phyloP scores from a whole-genome alignment of 1,284 basidiomycete genomes.

The Apiotrichum montevideense region DNA sequence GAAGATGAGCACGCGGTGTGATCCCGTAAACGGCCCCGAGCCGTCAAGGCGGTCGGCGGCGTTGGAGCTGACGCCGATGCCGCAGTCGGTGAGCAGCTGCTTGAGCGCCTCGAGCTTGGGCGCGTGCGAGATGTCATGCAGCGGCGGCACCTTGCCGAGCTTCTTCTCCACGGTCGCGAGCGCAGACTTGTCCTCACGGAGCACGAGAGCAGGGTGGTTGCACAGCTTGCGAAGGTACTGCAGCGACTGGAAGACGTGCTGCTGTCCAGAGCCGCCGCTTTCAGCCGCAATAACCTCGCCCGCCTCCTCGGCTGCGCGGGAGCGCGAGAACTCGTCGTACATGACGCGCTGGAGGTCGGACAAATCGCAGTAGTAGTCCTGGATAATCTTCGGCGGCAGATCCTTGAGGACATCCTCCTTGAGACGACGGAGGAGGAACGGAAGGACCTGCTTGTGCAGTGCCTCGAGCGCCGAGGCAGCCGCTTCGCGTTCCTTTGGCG shows the following conservation, averaged over 20 bases:
- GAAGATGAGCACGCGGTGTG: conserved; percentile 93
- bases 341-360: conserved; percentile 87
- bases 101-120: conserved; percentile 90
- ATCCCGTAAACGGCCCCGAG: conserved; percentile 54
- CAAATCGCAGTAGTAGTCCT: conserved; percentile 98
- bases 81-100: conserved; percentile 89
- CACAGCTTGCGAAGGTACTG: conserved; percentile 97
- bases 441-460: conserved; percentile 97
- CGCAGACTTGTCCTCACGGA: conserved; percentile 62
- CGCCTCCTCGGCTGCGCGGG: conserved; percentile 62
- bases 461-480: conserved; percentile 91
- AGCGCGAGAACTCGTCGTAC: conserved; percentile 87
- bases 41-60: conserved; percentile 52
- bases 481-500: conserved; percentile 87
- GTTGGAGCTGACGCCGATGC: conserved; percentile 55
- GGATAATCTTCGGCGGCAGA: conserved; percentile 98
- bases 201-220: conserved; percentile 88
- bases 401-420: conserved; percentile 98
- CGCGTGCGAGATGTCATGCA: conserved; percentile 81
- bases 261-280: conserved; percentile 54
- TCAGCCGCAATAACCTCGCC: conserved; percentile 56
- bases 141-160: conserved; percentile 42
- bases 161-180: conserved; percentile 61
- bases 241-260: conserved; percentile 90
- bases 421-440: conserved; percentile 89